Base-by-base conservation (phyloP, 129 eudicot species). In the Flaveria linearis region DNA sequence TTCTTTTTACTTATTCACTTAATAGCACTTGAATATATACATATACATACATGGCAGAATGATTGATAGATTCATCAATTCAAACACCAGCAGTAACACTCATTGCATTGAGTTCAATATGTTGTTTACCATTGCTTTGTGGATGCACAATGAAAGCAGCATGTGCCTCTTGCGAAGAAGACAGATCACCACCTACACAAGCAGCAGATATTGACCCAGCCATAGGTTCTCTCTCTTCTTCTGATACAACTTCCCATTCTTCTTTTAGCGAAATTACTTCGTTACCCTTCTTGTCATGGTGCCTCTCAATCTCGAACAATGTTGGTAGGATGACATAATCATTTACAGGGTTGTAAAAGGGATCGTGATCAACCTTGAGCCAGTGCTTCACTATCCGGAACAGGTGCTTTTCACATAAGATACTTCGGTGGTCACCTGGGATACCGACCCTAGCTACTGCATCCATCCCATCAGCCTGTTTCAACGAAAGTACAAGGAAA, bases 361-460 rank as follows among this genome's bases (percentile, higher is more conserved):
- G 99, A 76, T 95, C 99, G 7, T 86, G 99, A 55, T 91, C 99
- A 0, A 97, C 99, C 42, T 66, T 87, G 67, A 95, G 82, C 99
- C 99, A 95, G 70, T 95, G 99, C 81, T 84, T 91, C 60, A 95
- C 81, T 23, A 91, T 81, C 18, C 99, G 86, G 78, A 95, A 95
- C 11, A 86, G 84, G 39, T 91, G 99, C 49, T 81, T 90, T 41
- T 89, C 97, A 52, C 87, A 83, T 9, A 95, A 81, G 87, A 95
- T 95, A 49, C 99, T 96, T 7, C 99, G 83, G 86, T 95, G 99
- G 50, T 89, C 96, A 7, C 96, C 99, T 10, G 99, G 96, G 73
- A 95, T 89, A n/a, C 97, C 99, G 45, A 95, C 92, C 79, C 99
- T 84, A 36, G 96, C 97, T 86, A 84, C 92, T 22, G 99, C 99